A percentile compares a stretch with the other conserved stretches of the same genome.
These are phyloP conservation scores for Trichoderma guizhouense DNA, from an alignment of 2,329 filamentous ascomycete species.

Conservation along the genomic window DNA sequence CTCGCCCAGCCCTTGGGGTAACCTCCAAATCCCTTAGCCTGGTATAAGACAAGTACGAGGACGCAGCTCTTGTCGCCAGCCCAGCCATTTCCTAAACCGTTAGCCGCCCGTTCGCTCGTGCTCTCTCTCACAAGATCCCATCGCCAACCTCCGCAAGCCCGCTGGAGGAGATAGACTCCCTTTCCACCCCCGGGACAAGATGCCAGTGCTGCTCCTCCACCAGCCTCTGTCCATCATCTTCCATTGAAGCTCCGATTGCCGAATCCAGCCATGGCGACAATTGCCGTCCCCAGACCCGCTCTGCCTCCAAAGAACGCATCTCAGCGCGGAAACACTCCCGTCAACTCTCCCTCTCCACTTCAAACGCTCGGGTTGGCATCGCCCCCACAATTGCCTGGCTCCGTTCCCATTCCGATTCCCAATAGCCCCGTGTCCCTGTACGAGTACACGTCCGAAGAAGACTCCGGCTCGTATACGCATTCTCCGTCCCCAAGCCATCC, in stretches of 20 bases:
- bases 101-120: neutral
- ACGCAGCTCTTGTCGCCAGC: neutral
- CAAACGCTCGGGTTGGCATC: constrained; percentile 27
- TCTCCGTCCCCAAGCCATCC: constrained; percentile 63
- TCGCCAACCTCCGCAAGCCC: neutral
- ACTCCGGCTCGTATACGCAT: constrained; percentile 52
- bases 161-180: neutral
- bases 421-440: constrained; percentile 92
- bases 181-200: neutral
- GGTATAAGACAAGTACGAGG: neutral
- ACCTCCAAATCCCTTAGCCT: neutral
- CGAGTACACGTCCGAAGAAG: constrained; percentile 75
- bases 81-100: neutral
- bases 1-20: neutral
- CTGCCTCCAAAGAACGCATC: constrained; percentile 42
- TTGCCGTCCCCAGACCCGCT: constrained; percentile 50
- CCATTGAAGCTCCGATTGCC: neutral
- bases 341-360: constrained; percentile 41
- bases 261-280: constrained; percentile 48
- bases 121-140: neutral
- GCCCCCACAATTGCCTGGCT: constrained; percentile 26
- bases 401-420: constrained; percentile 53
- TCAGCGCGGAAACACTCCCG: constrained; percentile 37
- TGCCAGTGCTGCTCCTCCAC: constrained; percentile 6
- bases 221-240: neutral